A percentile compares a stretch with the other conserved stretches of the same genome.
phyloP scores from a whole-genome alignment of 306 rosid genomes.

The Quercus dentata region DNA sequence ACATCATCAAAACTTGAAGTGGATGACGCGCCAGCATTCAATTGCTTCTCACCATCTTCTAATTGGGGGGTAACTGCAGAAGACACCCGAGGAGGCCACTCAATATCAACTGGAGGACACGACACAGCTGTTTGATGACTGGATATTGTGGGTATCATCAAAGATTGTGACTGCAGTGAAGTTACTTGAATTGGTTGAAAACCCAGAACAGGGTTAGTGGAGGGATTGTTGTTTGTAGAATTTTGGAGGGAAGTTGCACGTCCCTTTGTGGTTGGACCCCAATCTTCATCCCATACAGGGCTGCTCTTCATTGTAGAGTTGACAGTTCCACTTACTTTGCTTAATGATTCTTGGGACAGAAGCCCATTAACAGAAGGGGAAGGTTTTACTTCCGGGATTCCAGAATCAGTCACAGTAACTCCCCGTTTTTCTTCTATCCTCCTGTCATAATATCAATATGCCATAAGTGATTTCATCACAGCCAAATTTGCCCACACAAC shows the following conservation, averaged over 20 bases:
- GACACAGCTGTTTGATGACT: conserved; percentile 57
- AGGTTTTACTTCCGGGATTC: conserved; percentile 61
- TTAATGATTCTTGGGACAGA: conserved; percentile 37
- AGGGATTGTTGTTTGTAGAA: conserved; percentile 23
- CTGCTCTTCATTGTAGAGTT: conserved; percentile 45
- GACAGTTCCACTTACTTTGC: conserved; percentile 35
- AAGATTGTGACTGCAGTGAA: conserved; percentile 37
- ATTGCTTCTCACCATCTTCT: conserved; percentile 55
- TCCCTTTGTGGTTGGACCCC: conserved; percentile 57
- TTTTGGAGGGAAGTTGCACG: conserved; percentile 35
- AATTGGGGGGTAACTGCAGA: conserved; percentile 38
- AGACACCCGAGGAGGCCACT: conserved; percentile 86
- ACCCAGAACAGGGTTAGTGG: conserved; percentile 33
- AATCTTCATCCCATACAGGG: conserved; percentile 92
- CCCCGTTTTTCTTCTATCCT: conserved; percentile 95
- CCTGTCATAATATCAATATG: conserved; percentile 41
- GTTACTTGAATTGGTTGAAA: conserved; percentile 39
- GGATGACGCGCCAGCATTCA: conserved; percentile 50
- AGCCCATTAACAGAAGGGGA: conserved; percentile 52
- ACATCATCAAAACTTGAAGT: conserved; percentile 51
- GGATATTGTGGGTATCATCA: conserved; percentile 34
- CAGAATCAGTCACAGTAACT: conserved; percentile 74
- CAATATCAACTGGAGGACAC: conserved; percentile 78
- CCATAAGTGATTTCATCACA: not conserved
- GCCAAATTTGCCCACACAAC: not conserved